Base-by-base conservation (phyloP, 140 eudicot genomes). In the Flaveria floridana region DNA sequence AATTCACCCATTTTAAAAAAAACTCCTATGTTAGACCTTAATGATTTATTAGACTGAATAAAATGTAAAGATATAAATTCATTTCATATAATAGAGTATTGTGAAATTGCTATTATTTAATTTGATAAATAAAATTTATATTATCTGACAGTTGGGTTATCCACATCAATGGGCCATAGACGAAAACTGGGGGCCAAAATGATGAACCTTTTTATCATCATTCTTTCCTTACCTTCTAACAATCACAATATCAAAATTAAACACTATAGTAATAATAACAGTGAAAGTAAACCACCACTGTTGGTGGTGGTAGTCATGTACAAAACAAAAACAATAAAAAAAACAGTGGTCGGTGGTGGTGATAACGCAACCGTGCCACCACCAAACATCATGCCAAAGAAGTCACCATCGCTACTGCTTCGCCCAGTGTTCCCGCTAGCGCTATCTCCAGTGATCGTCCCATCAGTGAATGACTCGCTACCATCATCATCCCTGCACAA, bases 321-420 rank as follows among this genome's bases (percentile, higher is more conserved):
- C 82, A 89, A 77, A 83, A 81, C 65, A 64, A 83, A 73, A 82
- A 75, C 53, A 71, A 83, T 64, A 74, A 76, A 80, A 68, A 84
- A 2, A 18, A 70, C 14, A 39, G 68, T 47, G 75, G 80, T 56
- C 20, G 81, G 48, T 12, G 80, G 53, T 48, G 91, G 76, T 64
- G 85, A 63, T 68, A 25, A 25, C 34, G 72, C 65, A 50, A 83
- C 72, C 1, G 89, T 75, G 28, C 88, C 88, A 62, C 85, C 78
- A 28, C 85, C 95, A 20, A 86, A 90, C 37, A 84, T 68, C 95
- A 86, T 90, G 46, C 95, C 91, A 10, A 85, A 88, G 53, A 64
- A 86, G 73, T 90, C 91, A 20, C 73, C 87, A 11, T 80, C 82
- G 2, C 79, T 78, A 5, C 73, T n/a, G 2, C 78, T 64, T 20